Evolutionary conservation across 495 filamentous ascomycete species (phyloP).

Genomic region (Daldinia concentrica): DNA sequence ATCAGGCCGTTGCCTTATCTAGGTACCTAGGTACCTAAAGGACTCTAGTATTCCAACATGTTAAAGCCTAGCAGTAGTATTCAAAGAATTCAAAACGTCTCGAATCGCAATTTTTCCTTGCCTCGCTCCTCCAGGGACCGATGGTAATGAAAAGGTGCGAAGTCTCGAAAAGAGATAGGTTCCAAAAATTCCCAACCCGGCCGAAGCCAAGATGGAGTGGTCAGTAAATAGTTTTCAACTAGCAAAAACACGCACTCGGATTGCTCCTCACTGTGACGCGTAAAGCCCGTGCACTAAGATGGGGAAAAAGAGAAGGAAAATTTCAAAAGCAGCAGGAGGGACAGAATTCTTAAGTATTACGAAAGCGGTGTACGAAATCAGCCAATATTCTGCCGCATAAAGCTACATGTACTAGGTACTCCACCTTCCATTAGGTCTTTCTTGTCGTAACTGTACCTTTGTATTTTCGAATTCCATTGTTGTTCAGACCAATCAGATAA

Average conservation of each 20-base stretch:
- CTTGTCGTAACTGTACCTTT: background rate
- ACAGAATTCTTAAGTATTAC: slow-evolving; percentile 39
- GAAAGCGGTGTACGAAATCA: slow-evolving; percentile 39
- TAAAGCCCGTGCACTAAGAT: slow-evolving; percentile 64
- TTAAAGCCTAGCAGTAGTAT: too few species aligned
- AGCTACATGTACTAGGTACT: slow-evolving; percentile 1
- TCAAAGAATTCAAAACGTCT: background rate
- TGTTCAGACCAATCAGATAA: too few species aligned
- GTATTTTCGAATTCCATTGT: background rate
- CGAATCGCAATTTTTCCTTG: slow-evolving; percentile 35
- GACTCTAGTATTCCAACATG: too few species aligned
- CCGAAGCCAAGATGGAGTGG: slow-evolving; percentile 53
- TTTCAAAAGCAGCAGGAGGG: slow-evolving; percentile 27
- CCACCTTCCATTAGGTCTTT: background rate
- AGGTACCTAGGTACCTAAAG: too few species aligned
- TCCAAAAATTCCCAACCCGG: slow-evolving; percentile 57
- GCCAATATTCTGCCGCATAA: slow-evolving; percentile 35
- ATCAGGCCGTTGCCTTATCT: too few species aligned
- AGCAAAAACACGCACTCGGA: slow-evolving; percentile 66
- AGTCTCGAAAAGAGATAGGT: slow-evolving; percentile 30
- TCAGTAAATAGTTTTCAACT: slow-evolving; percentile 66
- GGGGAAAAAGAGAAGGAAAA: slow-evolving; percentile 44
- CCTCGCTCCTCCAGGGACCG: slow-evolving; percentile 45
- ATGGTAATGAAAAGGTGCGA: slow-evolving; percentile 36
- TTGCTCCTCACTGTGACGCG: slow-evolving; percentile 64